Percentiles rank a stretch among this genome's conserved stretches.
Evolutionary conservation across 306 rosid species (phyloP).

Genomic region (Vachellia pachyceras): DNA sequence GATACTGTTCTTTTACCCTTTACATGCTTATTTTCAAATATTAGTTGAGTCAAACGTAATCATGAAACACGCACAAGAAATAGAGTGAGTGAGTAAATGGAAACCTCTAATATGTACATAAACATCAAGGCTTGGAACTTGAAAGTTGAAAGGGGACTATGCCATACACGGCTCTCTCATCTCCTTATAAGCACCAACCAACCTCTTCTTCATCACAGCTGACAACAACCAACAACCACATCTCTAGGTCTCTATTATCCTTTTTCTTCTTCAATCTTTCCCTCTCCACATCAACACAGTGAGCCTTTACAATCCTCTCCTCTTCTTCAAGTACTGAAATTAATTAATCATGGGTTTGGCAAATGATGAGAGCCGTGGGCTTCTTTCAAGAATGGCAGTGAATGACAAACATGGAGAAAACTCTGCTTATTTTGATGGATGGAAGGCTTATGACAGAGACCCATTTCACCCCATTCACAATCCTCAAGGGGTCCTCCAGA

Average conservation of each 20-base stretch:
- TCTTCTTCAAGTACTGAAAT: background rate
- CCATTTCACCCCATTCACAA: constrained; percentile 55
- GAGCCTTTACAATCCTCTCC: background rate
- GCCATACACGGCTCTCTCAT: background rate
- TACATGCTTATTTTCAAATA: no score
- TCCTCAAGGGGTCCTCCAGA: constrained; percentile 61
- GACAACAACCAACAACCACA: no score
- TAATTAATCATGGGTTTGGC: background rate
- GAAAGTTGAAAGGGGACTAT: background rate
- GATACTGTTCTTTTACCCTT: no score
- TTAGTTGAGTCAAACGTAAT: no score
- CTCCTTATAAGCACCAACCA: background rate
- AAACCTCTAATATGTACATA: background rate
- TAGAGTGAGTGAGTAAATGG: background rate
- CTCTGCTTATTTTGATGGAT: constrained; percentile 63
- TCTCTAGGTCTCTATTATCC: background rate
- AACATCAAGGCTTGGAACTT: background rate
- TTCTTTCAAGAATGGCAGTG: constrained; percentile 46
- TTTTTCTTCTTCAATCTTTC: background rate
- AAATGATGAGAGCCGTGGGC: background rate
- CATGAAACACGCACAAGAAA: background rate
- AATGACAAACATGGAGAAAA: constrained; percentile 48
- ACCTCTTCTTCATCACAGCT: background rate
- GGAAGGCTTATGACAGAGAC: constrained; percentile 67
- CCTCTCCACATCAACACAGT: background rate